Conservation (phyloP, 2,329 filamentous ascomycete species). For the Colletotrichum gigasporum region DNA sequence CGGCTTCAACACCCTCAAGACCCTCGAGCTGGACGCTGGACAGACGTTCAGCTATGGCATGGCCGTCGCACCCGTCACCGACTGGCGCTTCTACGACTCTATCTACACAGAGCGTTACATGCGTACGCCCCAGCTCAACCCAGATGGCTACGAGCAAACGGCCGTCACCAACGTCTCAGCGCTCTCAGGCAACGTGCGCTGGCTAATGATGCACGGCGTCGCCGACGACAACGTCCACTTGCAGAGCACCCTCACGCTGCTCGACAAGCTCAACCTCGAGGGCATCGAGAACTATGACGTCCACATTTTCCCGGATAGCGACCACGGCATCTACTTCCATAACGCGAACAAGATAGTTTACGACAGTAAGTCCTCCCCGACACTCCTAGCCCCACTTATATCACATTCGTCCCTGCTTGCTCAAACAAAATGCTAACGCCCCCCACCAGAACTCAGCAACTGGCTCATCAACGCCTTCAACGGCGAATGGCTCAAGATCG, state of each 20-base stretch:
- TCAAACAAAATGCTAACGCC: background rate
- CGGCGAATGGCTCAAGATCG: conserved; percentile 83
- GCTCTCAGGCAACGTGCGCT: conserved; percentile 80
- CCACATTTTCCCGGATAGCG: conserved; percentile 94
- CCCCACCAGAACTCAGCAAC: conserved; percentile 74
- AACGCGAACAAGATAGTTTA: conserved; percentile 92
- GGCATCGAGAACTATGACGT: conserved; percentile 94
- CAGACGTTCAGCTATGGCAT: conserved; percentile 95
- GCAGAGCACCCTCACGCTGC: conserved; percentile 88
- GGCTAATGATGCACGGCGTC: conserved; percentile 95
- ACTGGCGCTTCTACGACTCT: conserved; percentile 95
- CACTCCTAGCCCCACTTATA: no score
- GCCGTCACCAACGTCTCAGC: conserved; percentile 79
- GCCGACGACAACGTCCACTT: conserved; percentile 98
- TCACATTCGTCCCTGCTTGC: conserved; percentile 11
- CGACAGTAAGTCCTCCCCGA: conserved; percentile 77
- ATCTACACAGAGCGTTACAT: conserved; percentile 98
- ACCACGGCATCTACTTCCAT: conserved; percentile 95
- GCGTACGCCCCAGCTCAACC: conserved; percentile 89
- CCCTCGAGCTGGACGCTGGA: conserved; percentile 89
- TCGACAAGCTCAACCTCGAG: conserved; percentile 86
- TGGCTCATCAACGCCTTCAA: conserved; percentile 99
- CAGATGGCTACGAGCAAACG: conserved; percentile 77
- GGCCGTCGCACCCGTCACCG: conserved; percentile 97
- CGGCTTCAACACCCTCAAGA: conserved; percentile 94